Evolutionary conservation across 208 protist genomes (phyloP), one percentile per base, ranked within the genome.

Genomic region (Porcisia hertigi): DNA sequence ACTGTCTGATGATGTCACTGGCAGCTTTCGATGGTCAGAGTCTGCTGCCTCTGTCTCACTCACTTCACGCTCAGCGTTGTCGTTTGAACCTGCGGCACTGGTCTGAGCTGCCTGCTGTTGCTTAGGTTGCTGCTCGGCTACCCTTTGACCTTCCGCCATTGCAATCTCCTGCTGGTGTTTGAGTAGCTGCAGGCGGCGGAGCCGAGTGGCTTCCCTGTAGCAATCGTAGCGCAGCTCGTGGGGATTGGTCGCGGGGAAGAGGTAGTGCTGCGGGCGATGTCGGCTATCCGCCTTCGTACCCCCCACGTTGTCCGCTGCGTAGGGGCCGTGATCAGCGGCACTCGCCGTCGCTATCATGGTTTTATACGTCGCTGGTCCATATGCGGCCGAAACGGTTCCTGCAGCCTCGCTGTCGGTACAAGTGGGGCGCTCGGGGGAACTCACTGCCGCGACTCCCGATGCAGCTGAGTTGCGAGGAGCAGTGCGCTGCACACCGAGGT

Each of bases 241-340:
- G 20, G 85, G 88, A 70, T 92, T 92, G 18, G 85, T 82, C n/a
- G 74, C 71, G 55, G 88, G 75, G 59, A 89, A 88, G 69, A 81
- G 58, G 57, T 77, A 82, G 58, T 76, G 60, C 30, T 25, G 45
- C 3, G 73, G 1, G 49, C n/a, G 7, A 9, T 57, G 39, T 25
- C 41, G 52, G 18, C 43, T 53, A 41, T 53, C 34, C 43, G 20
- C 18, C 30, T 41, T 14, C 34, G 12, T 63, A 11, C 49, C 57
- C 20, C 7, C n/a, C 3, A 39, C 18, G 16, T 53, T 16, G 16
- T 34, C 16, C 49, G 23, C 34, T 54, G 34, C 69, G 53, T 49
- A 16, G 69, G 25, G 52, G 69, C 30, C 20, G 53, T 43, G 49
- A 30, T 16, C 49, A 41, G 58, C 58, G 34, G 23, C 55, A n/a